phyloP scores from a whole-genome alignment of 371 early-diverging fungal genomes.

The Basidiobolus heterosporus region DNA sequence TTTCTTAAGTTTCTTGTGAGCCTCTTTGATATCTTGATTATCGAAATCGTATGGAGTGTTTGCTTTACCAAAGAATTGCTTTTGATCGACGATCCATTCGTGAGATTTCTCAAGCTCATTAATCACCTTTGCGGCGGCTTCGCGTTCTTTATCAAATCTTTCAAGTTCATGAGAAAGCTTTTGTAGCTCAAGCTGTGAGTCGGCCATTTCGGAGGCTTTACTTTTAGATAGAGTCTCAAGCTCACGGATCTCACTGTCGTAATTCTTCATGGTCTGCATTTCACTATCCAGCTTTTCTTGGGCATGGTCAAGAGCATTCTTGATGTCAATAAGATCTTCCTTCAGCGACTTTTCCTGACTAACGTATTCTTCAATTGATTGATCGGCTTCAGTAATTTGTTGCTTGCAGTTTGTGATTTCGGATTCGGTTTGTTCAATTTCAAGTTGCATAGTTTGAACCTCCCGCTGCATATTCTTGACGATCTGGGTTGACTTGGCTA shows the following conservation, averaged over 20 bases:
- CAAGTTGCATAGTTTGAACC: slow-evolving; percentile 48
- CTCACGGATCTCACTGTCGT: slow-evolving; percentile 39
- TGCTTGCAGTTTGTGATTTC: background rate
- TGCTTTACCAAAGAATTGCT: slow-evolving; percentile 71
- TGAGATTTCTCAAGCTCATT: slow-evolving; percentile 38
- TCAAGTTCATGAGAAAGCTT: slow-evolving; percentile 56
- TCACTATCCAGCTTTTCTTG: slow-evolving; percentile 20
- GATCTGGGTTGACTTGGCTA: slow-evolving; percentile 28
- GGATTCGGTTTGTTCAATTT: slow-evolving; percentile 26
- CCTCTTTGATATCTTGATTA: slow-evolving; percentile 46
- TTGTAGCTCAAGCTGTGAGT: slow-evolving; percentile 46
- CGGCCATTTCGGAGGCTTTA: slow-evolving; percentile 38
- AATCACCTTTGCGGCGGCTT: slow-evolving; percentile 27
- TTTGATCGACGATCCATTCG: slow-evolving; percentile 79
- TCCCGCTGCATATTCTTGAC: slow-evolving; percentile 49
- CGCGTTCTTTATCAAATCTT: slow-evolving; percentile 40
- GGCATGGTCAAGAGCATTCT: slow-evolving; percentile 14
- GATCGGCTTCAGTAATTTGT: slow-evolving; percentile 1
- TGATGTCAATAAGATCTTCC: slow-evolving; percentile 1
- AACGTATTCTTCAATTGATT: slow-evolving; percentile 14
- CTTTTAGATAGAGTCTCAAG: slow-evolving; percentile 41
- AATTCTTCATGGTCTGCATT: no score
- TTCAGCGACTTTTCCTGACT: slow-evolving; percentile 21
- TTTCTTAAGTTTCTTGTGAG: slow-evolving; percentile 47
- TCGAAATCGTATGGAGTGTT: slow-evolving; percentile 69